Evolutionary conservation across 805 yeast genomes (phyloP).

Genomic region (Torulaspora franciscae): DNA sequence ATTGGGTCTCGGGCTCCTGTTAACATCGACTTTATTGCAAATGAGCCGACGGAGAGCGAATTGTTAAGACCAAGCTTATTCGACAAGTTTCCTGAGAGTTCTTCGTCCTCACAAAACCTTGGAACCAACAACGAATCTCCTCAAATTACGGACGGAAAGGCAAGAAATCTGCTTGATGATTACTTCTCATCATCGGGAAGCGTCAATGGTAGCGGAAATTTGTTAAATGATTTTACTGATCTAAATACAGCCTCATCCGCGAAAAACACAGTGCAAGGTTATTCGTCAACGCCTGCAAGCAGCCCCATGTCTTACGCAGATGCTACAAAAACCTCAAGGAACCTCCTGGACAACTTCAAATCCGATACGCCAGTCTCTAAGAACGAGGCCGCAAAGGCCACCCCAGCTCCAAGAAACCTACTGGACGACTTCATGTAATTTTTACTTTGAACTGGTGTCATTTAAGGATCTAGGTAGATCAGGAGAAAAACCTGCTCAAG

Average conservation of each 20-base stretch:
- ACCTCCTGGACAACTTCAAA: background rate
- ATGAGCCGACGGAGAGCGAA: slow-evolving; percentile 23
- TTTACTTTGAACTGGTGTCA: background rate
- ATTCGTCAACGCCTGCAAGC: background rate
- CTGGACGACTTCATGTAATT: slow-evolving; percentile 35
- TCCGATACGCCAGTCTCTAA: background rate
- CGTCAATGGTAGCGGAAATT: background rate
- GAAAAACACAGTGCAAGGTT: slow-evolving; percentile 6
- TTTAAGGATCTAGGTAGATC: background rate
- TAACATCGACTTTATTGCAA: slow-evolving; percentile 10
- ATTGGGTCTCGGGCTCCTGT: slow-evolving; percentile 1
- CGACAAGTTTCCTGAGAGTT: slow-evolving; percentile 24
- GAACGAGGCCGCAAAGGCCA: background rate
- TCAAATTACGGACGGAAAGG: background rate
- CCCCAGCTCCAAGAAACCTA: slow-evolving; percentile 26
- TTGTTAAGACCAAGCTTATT: slow-evolving; percentile 29
- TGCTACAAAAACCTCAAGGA: background rate
- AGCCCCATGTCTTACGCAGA: background rate
- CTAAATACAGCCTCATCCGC: slow-evolving; percentile 2
- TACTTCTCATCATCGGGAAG: background rate
- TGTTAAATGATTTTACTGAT: slow-evolving; percentile 11
- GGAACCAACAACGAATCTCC: background rate
- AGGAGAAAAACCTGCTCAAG: slow-evolving; percentile 57
- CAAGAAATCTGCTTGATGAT: slow-evolving; percentile 10
- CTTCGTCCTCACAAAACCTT: slow-evolving; percentile 1